These are phyloP conservation scores for Ziziphus jujuba DNA, from an alignment of 306 rosid genomes.

Conservation along the genomic window DNA sequence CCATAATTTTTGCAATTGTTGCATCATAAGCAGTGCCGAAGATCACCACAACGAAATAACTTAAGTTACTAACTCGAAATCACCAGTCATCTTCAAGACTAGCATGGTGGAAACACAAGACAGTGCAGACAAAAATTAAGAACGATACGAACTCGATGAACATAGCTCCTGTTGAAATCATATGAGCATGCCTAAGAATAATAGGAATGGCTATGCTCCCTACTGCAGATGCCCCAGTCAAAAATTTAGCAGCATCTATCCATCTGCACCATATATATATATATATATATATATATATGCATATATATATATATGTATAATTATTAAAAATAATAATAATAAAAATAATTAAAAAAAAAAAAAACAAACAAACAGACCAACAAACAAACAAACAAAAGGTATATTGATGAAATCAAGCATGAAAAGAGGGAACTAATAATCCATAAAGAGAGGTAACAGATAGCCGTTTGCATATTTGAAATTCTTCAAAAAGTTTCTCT, in stretches of 20 bases:
- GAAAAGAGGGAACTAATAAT: background rate
- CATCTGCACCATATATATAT: conserved; percentile 53
- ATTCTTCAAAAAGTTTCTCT: background rate
- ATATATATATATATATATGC: conserved; percentile 7
- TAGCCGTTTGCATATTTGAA: too few relatives aligned
- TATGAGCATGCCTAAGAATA: conserved; percentile 81
- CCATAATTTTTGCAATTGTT: conserved; percentile 14
- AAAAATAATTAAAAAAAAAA: too few relatives aligned
- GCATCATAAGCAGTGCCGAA: conserved; percentile 13
- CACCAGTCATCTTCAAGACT: conserved; percentile 96
- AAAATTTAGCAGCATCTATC: conserved; percentile 92
- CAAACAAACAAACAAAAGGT: too few relatives aligned
- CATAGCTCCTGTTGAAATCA: conserved; percentile 97
- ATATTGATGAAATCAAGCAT: background rate
- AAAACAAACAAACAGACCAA: background rate
- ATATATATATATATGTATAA: too few relatives aligned
- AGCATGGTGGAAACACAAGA: conserved; percentile 89
- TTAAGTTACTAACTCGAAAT: conserved; percentile 5
- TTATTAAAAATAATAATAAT: too few relatives aligned
- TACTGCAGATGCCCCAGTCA: conserved; percentile 89
- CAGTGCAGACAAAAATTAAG: conserved; percentile 87
- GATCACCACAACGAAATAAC: conserved; percentile 19
- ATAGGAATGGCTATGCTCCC: conserved; percentile 97
- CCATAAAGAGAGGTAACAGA: background rate
- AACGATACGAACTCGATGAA: conserved; percentile 89